A percentile compares a stretch with the other conserved stretches of the same genome.
Conservation (phyloP, 495 filamentous ascomycete species). For the Talaromyces trachyspermus region DNA sequence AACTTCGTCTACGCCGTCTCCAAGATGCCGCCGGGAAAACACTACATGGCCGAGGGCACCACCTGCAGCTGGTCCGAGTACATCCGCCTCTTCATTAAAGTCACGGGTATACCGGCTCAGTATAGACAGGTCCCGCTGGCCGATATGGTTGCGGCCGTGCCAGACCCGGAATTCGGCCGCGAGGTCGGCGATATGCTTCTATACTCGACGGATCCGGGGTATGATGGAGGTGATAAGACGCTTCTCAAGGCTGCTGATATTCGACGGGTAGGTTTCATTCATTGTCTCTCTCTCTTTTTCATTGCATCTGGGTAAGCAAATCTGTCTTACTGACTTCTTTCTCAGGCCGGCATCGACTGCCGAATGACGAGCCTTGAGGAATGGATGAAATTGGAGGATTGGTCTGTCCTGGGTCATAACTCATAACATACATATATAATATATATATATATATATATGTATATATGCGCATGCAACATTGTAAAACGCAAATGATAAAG, state of each 20-base stretch:
- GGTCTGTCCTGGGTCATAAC: too few relatives aligned
- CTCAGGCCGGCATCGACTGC: too few relatives aligned
- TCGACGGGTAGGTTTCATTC: slow-evolving; percentile 25
- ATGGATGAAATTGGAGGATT: too few relatives aligned
- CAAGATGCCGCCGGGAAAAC: slow-evolving; percentile 33
- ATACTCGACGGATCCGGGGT: slow-evolving; percentile 31
- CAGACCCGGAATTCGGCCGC: slow-evolving; percentile 23
- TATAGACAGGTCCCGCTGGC: slow-evolving; percentile 29
- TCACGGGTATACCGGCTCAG: slow-evolving; percentile 12
- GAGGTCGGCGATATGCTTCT: slow-evolving; percentile 32
- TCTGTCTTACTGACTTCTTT: too few relatives aligned
- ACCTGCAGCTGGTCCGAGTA: slow-evolving; percentile 28
- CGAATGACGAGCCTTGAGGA: too few relatives aligned
- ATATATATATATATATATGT: too few relatives aligned
- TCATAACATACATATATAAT: too few relatives aligned
- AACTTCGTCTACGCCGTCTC: slow-evolving; percentile 35
- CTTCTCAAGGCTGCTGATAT: slow-evolving; percentile 32
- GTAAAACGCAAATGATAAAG: too few relatives aligned
- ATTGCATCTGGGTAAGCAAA: too few relatives aligned
- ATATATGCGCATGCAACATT: too few relatives aligned
- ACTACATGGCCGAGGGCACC: slow-evolving; percentile 32
- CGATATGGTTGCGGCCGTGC: slow-evolving; percentile 23
- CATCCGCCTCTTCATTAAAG: slow-evolving; percentile 23
- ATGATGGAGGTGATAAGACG: slow-evolving; percentile 27
- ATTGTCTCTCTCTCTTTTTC: too few relatives aligned